Percentiles rank a stretch among this genome's conserved stretches.
Conservation (phyloP, 1,284 basidiomycete genomes). For the Ganoderma lingzhi region DNA sequence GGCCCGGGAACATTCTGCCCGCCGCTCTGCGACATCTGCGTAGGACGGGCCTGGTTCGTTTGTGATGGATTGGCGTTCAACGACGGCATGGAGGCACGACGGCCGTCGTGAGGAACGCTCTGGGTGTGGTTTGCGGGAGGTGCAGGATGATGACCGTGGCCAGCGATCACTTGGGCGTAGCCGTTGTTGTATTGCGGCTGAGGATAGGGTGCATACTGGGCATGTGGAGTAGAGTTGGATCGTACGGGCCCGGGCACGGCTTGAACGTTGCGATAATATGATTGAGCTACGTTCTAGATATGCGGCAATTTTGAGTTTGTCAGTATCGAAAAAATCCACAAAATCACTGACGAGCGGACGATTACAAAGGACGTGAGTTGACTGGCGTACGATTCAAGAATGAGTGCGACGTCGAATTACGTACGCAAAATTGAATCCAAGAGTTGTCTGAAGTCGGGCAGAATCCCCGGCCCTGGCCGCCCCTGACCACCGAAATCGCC, state of each 20-base stretch:
- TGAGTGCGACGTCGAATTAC: too few species aligned
- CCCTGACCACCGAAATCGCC: too few species aligned
- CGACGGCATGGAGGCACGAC: conserved; percentile 1
- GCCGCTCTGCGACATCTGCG: not conserved
- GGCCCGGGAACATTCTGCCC: not conserved
- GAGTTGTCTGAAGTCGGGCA: too few species aligned
- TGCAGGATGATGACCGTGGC: not conserved
- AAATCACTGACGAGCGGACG: not conserved
- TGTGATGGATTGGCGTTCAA: not conserved
- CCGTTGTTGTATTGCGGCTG: conserved; percentile 2
- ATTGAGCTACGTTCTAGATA: not conserved
- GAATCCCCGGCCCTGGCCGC: too few species aligned
- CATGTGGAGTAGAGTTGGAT: not conserved
- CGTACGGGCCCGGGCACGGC: not conserved
- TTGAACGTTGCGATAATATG: not conserved
- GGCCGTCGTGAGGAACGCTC: not conserved
- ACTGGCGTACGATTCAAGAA: too few species aligned
- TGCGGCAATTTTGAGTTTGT: not conserved
- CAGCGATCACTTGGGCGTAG: not conserved
- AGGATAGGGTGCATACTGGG: not conserved
- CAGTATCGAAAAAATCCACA: not conserved
- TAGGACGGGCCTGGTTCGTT: not conserved
- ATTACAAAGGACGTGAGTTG: too few species aligned
- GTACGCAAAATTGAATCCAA: too few species aligned
- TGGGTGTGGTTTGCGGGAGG: not conserved